Base-by-base conservation (phyloP, 768 basidiomycete genomes). In the Podaxis rugospora region DNA sequence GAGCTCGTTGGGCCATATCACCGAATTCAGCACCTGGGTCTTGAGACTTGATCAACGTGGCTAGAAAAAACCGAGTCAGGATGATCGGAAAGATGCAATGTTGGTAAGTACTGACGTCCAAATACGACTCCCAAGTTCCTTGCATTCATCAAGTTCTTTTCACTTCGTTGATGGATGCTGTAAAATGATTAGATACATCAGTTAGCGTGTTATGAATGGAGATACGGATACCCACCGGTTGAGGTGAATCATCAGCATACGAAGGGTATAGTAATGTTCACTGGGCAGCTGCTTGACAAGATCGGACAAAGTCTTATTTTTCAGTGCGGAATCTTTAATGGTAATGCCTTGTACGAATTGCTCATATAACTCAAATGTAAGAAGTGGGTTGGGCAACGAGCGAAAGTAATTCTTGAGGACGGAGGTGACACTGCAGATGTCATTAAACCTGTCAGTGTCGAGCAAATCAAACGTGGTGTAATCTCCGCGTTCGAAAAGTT, bases 391-490 rank as follows among this genome's bases (percentile, higher is more conserved):
- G 14, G 96, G 95, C 39, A 99, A 77, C n/a, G 87, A 81, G 28
- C 97, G 86, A 83, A 99, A 92, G 76, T 98, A 98, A 37, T 88
- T 92, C 78, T 99, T 98, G 69, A 99, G 81, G 28, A 98, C 95
- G 25, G 94, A 96, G 1, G 97, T 99, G 62, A 98, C 87, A 62
- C 93, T 94, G 72, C 92, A 94, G 62, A 99, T 93, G 72, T 99
- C 97, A 78, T 96, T 98, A 81, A 98, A 99, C 25, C 88, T 82
- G 67, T 96, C 91, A 3, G 80, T 75, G 71, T 99, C 94, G 50
- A 80, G 79, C 37, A 98, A 83, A 69, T 98, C 94, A 70, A 99
- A 98, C 0, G 92, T 78, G 14, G 79, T 70, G 71, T 97, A 96
- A 71, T 96, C 89, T 57, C 93, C 95, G 51, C 90, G 84, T 69